A percentile compares a stretch with the other conserved stretches of the same genome.
These are phyloP conservation scores for Aspergillus tubingensis DNA, from an alignment of 2,329 filamentous ascomycete species.

Conservation along the genomic window DNA sequence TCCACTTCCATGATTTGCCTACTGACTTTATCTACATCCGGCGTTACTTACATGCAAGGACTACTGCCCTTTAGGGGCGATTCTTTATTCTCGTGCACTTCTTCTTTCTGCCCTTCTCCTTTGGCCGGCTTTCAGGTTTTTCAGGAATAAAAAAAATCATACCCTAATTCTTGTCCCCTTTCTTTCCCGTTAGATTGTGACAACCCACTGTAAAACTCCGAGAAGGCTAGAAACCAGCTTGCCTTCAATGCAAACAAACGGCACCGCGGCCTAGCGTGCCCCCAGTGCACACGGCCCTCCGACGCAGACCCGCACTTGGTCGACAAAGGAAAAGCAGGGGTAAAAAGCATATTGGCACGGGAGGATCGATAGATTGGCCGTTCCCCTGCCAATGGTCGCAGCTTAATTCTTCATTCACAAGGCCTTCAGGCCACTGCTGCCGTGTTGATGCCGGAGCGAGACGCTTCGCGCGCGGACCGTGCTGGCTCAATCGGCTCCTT, in stretches of 20 bases:
- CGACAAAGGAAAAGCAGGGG: conserved; percentile 10
- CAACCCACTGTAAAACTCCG: conserved; percentile 20
- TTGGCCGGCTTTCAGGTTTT: not conserved
- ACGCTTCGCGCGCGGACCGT: conserved; percentile 29
- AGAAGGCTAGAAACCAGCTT: conserved; percentile 26
- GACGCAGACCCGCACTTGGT: not conserved
- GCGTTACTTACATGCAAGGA: conserved; percentile 18
- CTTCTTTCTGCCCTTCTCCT: not conserved
- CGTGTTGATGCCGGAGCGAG: conserved; percentile 31
- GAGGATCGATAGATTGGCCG: conserved; percentile 1
- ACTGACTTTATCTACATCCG: conserved; percentile 12
- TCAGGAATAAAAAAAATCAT: not conserved
- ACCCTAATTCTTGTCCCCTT: conserved; percentile 1
- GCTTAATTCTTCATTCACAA: not conserved
- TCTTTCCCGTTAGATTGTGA: conserved; percentile 16
- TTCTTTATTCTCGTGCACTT: conserved; percentile 4
- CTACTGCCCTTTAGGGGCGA: conserved; percentile 1
- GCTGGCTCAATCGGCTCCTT: conserved; percentile 43
- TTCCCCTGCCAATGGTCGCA: not conserved
- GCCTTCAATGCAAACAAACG: conserved; percentile 28
- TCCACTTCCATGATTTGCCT: conserved; percentile 11
- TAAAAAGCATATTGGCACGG: conserved; percentile 1
- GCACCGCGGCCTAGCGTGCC: conserved; percentile 8
- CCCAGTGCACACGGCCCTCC: conserved; percentile 11
- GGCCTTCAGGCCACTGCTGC: conserved; percentile 30